Percentiles rank a stretch among this genome's conserved stretches.
phyloP scores from a whole-genome alignment of 495 filamentous ascomycete species.

The Amorphotheca resinae region DNA sequence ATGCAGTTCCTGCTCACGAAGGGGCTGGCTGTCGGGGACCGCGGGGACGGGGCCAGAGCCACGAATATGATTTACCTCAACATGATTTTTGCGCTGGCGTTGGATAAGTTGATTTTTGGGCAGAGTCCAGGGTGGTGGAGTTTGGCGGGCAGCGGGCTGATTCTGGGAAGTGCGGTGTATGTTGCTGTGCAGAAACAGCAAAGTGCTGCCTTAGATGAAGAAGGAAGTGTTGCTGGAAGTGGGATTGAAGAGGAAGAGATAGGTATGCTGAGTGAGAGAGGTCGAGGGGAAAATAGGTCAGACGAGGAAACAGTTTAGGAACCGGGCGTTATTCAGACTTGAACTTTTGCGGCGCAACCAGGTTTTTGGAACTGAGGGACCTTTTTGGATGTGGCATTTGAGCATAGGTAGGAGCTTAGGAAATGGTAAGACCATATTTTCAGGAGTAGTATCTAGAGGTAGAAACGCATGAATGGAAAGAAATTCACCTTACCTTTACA shows the following conservation, averaged over 20 bases:
- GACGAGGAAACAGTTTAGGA: not conserved
- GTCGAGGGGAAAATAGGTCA: not conserved
- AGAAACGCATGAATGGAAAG: too few species aligned
- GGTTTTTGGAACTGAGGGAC: too few species aligned
- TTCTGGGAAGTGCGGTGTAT: slow-evolving; percentile 70
- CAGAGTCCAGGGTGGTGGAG: slow-evolving; percentile 52
- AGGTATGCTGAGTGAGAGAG: slow-evolving; percentile 7
- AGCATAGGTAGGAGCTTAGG: too few species aligned
- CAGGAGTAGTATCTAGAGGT: too few species aligned
- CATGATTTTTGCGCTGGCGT: slow-evolving; percentile 80
- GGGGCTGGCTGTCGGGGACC: slow-evolving; percentile 50
- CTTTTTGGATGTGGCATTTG: too few species aligned
- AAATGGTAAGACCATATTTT: too few species aligned
- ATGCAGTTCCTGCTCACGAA: slow-evolving; percentile 84
- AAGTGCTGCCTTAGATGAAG: slow-evolving; percentile 16
- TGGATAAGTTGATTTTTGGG: slow-evolving; percentile 70
- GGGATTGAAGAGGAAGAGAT: slow-evolving; percentile 16
- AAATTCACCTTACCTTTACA: too few species aligned
- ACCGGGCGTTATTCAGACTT: not conserved
- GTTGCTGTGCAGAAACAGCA: slow-evolving; percentile 47
- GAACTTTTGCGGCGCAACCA: too few species aligned
- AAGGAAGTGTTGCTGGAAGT: slow-evolving; percentile 33
- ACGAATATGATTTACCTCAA: slow-evolving; percentile 87
- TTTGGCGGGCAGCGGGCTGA: slow-evolving; percentile 62
- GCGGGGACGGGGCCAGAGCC: slow-evolving; percentile 51